phyloP scores from a whole-genome alignment of 2,329 filamentous ascomycete genomes.

The Trichoderma koningiopsis region DNA sequence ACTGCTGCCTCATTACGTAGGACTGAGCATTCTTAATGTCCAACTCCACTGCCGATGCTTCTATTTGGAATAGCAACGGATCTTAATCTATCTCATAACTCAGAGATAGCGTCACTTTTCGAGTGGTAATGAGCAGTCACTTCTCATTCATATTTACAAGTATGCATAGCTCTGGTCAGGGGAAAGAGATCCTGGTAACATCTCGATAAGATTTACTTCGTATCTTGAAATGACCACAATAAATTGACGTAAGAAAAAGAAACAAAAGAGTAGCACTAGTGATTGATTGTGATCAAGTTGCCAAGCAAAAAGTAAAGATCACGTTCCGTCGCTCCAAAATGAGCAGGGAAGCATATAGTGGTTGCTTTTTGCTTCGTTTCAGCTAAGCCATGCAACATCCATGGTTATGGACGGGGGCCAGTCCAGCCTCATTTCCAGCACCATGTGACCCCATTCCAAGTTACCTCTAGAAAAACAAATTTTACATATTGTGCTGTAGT shows the following conservation, averaged over 20 bases:
- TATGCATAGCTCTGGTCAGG: not conserved
- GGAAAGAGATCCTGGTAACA: not conserved
- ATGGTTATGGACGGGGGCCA: not conserved
- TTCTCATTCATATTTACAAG: not conserved
- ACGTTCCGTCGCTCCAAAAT: not conserved
- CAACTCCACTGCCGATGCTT: not conserved
- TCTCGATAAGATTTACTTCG: not conserved
- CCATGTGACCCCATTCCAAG: not conserved
- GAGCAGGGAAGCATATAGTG: not conserved
- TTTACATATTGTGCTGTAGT: not conserved
- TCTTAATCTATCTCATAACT: not conserved
- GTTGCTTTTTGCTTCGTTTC: constrained; percentile 10
- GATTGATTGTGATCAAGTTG: not conserved
- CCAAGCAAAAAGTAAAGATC: not conserved
- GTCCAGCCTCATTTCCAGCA: not conserved
- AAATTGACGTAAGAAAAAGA: not conserved
- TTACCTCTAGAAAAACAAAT: not conserved
- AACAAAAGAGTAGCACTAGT: not conserved
- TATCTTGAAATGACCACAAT: not conserved
- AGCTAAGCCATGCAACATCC: not conserved
- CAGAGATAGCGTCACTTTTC: not conserved
- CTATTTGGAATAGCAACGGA: not conserved
- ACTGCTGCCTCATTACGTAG: not conserved
- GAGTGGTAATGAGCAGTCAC: not conserved
- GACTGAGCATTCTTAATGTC: not conserved